Base-by-base conservation (phyloP, 129 eudicot species). In the Arctium minus region DNA sequence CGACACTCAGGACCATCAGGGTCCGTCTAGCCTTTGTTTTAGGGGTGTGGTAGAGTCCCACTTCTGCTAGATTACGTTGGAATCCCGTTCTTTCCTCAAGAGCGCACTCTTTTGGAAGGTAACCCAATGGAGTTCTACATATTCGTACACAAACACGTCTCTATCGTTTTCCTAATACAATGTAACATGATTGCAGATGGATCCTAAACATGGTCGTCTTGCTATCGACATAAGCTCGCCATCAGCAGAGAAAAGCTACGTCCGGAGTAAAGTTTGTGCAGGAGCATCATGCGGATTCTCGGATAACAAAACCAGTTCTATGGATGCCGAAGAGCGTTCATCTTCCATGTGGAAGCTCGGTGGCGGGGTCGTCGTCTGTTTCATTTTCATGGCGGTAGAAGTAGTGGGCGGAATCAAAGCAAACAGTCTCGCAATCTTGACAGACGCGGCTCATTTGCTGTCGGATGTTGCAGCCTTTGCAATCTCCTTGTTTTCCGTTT, bases 391-490 rank as follows among this genome's bases (percentile, higher is more conserved):
- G 92, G 82, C 82, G 5, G 79, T 87, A 10, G 90, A 89, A 77
- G 90, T 89, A 4, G 80, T 80, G 13, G 90, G 92, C n/a, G 92
- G 92, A 4, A 82, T 87, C 8, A 80, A 85, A 82, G 92, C 90
- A 56, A 89, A 87, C 83, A 89, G 90, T 74, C 87, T 87, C 5
- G 87, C 92, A 5, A 89, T 89, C 74, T 73, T 89, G 46, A 89
- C 93, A 1, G 93, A 89, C 46, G 93, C 90, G 1, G 89, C 93
- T n/a, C 93, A 89, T 83, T 78, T 89, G 38, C 73, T 89, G 2
- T 89, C 89, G 0, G 93, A 89, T 70, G 93, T 89, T 35, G 93
- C 90, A 18, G 93, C 93, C 67, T 89, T 89, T 62, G 86, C 88
- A 2, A 89, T 89, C 83, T 89, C 90, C 0, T 73, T 89, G 56